These are phyloP conservation scores for Mallotus nudiflorus DNA, from an alignment of 345 rosid genomes.

Conservation along the genomic window DNA sequence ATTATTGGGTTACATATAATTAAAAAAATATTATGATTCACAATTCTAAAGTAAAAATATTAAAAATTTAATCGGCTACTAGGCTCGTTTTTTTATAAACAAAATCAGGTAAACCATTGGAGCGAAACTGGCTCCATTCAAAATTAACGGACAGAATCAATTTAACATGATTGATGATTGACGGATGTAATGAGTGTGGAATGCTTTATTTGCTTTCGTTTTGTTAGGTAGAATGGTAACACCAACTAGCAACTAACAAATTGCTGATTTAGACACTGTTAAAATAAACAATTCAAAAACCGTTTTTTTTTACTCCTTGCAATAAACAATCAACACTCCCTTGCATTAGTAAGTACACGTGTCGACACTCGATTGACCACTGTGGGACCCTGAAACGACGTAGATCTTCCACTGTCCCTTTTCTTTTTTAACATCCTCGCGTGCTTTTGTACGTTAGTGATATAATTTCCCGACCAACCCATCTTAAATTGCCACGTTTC, in stretches of 20 bases:
- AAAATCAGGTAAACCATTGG: too few relatives aligned
- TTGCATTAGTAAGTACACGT: neutral
- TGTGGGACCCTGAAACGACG: neutral
- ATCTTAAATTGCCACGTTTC: constrained; percentile 14
- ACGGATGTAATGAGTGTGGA: too few relatives aligned
- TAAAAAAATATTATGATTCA: too few relatives aligned
- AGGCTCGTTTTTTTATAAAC: too few relatives aligned
- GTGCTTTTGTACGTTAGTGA: constrained; percentile 4
- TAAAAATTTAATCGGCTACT: too few relatives aligned
- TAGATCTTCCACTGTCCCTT: neutral
- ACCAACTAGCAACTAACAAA: neutral
- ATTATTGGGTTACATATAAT: too few relatives aligned
- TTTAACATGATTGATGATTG: too few relatives aligned
- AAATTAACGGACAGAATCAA: too few relatives aligned
- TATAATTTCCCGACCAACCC: constrained; percentile 12
- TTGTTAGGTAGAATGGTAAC: neutral
- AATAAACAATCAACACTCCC: neutral
- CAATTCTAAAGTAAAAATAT: too few relatives aligned
- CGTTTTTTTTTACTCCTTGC: neutral
- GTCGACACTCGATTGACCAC: neutral
- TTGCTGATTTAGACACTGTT: neutral
- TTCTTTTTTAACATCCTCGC: neutral
- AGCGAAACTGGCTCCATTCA: too few relatives aligned
- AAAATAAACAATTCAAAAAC: neutral
- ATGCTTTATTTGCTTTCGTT: too few relatives aligned